phyloP scores from a whole-genome alignment of 805 yeast species.

The Wickerhamiella parazyma region DNA sequence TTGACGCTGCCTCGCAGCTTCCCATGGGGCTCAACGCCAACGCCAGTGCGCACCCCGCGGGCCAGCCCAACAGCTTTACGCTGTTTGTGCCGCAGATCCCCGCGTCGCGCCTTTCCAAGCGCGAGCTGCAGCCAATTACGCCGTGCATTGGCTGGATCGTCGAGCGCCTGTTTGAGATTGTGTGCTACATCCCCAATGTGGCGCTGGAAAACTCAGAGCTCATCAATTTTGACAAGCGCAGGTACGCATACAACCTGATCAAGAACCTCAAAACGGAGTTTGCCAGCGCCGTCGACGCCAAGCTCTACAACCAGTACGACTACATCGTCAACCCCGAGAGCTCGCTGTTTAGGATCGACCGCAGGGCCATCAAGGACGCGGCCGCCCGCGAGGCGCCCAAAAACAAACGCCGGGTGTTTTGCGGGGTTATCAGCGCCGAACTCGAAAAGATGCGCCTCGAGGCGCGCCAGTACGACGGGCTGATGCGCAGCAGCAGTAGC shows the following conservation, averaged over 20 bases:
- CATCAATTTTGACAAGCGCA: constrained; percentile 75
- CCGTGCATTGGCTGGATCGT: constrained; percentile 90
- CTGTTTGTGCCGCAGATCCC: constrained; percentile 23
- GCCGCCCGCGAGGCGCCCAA: constrained; percentile 32
- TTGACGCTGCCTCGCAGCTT: constrained; percentile 7
- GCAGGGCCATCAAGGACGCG: constrained; percentile 26
- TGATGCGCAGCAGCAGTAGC: constrained; percentile 6
- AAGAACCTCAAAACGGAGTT: constrained; percentile 31
- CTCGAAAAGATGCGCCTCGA: constrained; percentile 42
- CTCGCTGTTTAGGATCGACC: constrained; percentile 20
- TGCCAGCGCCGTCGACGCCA: constrained; percentile 7
- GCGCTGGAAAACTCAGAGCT: constrained; percentile 46
- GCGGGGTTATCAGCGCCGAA: constrained; percentile 35
- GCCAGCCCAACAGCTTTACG: constrained; percentile 14
- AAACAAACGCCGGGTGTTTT: constrained; percentile 33
- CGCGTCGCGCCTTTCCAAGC: constrained; percentile 12
- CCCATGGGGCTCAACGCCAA: background rate
- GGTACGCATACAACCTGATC: constrained; percentile 51
- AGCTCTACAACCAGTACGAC: constrained; percentile 10
- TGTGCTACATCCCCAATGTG: constrained; percentile 68
- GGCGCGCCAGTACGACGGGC: constrained; percentile 30
- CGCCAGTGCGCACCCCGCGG: background rate
- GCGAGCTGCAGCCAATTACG: constrained; percentile 32
- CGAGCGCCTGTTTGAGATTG: constrained; percentile 63
- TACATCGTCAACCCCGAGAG: constrained; percentile 25